Conservation (phyloP, 257 asterid species). For the Orobanche coerulescens region DNA sequence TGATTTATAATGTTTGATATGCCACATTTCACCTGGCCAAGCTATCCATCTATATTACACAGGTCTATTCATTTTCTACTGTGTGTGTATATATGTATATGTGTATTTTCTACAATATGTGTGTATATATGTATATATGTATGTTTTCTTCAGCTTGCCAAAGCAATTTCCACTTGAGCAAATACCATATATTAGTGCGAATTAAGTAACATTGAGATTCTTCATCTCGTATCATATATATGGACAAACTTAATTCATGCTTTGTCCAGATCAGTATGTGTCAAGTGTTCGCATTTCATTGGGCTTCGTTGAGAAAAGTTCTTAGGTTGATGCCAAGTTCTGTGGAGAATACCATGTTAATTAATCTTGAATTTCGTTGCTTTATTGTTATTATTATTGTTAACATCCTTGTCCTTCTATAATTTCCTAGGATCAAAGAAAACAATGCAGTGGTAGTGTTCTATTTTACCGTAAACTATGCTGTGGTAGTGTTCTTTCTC, state of each 20-base stretch:
- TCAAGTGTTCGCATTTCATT: neutral
- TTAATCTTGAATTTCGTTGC: neutral
- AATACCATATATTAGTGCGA: neutral
- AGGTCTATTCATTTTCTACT: neutral
- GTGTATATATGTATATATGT: no score
- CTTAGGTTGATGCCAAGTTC: slow-evolving; percentile 11
- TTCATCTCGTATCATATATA: neutral
- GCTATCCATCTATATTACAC: neutral
- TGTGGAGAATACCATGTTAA: neutral
- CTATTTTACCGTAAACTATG: no score
- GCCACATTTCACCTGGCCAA: neutral
- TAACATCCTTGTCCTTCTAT: neutral
- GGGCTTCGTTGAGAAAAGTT: neutral
- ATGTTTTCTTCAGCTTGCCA: neutral
- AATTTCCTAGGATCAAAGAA: slow-evolving; percentile 14
- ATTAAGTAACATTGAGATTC: neutral
- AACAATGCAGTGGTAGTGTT: neutral
- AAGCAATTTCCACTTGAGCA: neutral
- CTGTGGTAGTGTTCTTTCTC: no score
- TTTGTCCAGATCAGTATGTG: neutral
- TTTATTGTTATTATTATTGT: no score
- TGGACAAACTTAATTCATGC: neutral
- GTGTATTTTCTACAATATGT: no score
- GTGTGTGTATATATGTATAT: no score
- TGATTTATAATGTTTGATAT: neutral